Base-by-base conservation (phyloP, 2,329 filamentous ascomycete species). In the Pyrenophora seminiperda region DNA sequence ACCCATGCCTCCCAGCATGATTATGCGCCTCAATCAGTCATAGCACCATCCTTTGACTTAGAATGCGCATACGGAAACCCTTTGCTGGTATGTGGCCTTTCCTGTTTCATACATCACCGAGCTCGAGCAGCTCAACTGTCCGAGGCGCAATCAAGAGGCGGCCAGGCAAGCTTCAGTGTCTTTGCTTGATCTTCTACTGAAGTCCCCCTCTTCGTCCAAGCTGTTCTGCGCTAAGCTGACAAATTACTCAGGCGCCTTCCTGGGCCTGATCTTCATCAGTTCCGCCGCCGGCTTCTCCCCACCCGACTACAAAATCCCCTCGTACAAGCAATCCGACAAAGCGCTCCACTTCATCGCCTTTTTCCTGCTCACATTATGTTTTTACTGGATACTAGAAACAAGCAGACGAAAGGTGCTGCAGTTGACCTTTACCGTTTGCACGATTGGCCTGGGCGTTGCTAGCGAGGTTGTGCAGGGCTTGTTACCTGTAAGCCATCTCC, bases 371-470 rank as follows among this genome's bases (percentile, higher is more conserved):
- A 96, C 93, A 13, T 75, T 89, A 34, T 70, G 83, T 62, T 97
- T 97, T 81, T 99, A 99, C 83, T 99, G 94, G 91, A 89, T 97
- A 70, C 77, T 97, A 64, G 94, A 99, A 73, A 95, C 91, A 43
- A 88, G 86, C 56, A 89, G 94, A 56, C 87, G 93, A 42, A 89
- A 93, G 61, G 88, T 86, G 15, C 79, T 96, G 40, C 88, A 99
- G 74, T 77, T 96, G 58, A 96, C 92, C 11, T 77, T 97, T 19
- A 72, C 91, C 17, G 80, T 91, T 53, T 95, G 91, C 76, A 95
- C 92, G 5, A 75, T 88, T 33, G 76, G 77, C 73, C 80, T 92
- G 2, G 86, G 86, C 38, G 75, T 91, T 54, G 89, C 88, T 41
- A 91, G 87, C 57, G 89, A 93, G 71, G 81, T 93, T 59, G 73